Evolutionary conservation across 768 basidiomycete genomes (phyloP), one percentile per base, ranked within the genome.

Genomic region (Royoungia palumana): DNA sequence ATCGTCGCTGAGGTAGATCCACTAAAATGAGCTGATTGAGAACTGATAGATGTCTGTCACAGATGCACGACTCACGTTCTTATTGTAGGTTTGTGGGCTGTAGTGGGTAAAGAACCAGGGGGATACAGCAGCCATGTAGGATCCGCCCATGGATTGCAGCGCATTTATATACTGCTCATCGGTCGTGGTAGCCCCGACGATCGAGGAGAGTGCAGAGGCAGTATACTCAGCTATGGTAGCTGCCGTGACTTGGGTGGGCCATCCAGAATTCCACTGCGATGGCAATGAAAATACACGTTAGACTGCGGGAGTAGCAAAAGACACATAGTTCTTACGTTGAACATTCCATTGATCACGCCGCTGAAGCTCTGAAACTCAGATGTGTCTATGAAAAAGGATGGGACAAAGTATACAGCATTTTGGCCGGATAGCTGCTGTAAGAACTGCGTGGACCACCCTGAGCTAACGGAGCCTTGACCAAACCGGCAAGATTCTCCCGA

Each of bases 61-160:
- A 14, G 38, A 7, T 30, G 14, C 32, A 35, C n/a, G 16, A 68
- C 77, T 47, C 53, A 83, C 82, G 60, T 89, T 89, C 64, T 90
- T 89, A 67, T 89, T 80, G 61, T 77, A 88, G 2, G 78, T 73
- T 44, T 87, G 64, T 11, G 73, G 65, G 22, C 80, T 75, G 61
- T 87, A 89, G 62, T 90, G 87, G 3, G 87, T 86, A 64, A 86
- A 89, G 72, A 90, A 90, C 79, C 83, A 82, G 13, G 87, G 84
- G 11, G 85, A 81, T 24, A 82, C 80, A 13, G 84, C 70, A 6
- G 73, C 73, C 65, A 78, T 74, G 56, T 79, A 78, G 5, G 68
- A 55, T 49, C 37, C 60, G 1, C 65, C 57, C 61, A 59, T 59
- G 10, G 65, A 54, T 11, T 57, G 44, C 47, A 82, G 69, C 3